These are phyloP conservation scores for Xylariaceae sp. DNA, from an alignment of 2,329 filamentous ascomycete genomes.

Conservation along the genomic window DNA sequence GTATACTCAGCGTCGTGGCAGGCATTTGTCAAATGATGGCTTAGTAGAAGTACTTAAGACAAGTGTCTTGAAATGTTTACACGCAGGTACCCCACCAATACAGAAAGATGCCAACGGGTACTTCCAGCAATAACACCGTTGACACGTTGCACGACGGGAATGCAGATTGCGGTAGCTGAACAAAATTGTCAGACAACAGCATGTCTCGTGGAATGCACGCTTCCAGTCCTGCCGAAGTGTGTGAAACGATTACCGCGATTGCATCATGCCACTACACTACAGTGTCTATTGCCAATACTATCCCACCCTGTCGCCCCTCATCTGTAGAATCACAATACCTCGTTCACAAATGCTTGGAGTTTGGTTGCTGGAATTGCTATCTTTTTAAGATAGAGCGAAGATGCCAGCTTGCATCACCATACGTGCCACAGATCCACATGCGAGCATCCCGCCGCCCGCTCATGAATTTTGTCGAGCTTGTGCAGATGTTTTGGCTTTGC, in stretches of 20 bases:
- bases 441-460: conserved; percentile 6
- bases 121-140: conserved; percentile 32
- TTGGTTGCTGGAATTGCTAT: conserved; percentile 17
- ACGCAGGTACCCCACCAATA: conserved; percentile 20
- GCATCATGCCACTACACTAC: conserved; percentile 37
- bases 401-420: conserved; percentile 35
- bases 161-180: conserved; percentile 21
- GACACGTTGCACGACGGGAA: conserved; percentile 36
- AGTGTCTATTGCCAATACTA: conserved; percentile 21
- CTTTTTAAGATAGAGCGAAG: conserved; percentile 23
- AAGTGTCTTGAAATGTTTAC: conserved; percentile 17
- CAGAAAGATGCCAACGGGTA: conserved; percentile 1
- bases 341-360: conserved; percentile 13
- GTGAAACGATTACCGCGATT: conserved; percentile 37
- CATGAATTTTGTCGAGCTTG: background rate
- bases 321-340: conserved; percentile 11
- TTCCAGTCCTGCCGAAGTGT: conserved; percentile 38
- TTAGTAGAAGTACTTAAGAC: conserved; percentile 15
- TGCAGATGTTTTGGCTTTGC: background rate
- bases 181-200: conserved; percentile 32
- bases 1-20: conserved; percentile 8
- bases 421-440: background rate
- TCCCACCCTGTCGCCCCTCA: conserved; percentile 6
- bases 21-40: conserved; percentile 24
- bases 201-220: conserved; percentile 34